Evolutionary conservation across 1,139 yeast genomes (phyloP).

Genomic region (Lodderomyces orthopsilosis): DNA sequence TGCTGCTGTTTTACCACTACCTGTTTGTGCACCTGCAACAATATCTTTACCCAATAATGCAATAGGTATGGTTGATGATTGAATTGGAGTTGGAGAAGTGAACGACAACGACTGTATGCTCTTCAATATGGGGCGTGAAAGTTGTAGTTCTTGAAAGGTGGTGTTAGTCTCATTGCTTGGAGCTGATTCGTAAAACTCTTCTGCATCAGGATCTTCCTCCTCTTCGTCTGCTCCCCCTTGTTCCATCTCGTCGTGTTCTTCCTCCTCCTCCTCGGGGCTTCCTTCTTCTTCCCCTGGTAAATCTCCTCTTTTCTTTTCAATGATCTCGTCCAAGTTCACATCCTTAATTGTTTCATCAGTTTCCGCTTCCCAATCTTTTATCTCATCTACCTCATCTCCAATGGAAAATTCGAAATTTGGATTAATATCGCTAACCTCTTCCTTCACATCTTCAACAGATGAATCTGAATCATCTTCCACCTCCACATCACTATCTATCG

Average conservation of each 20-base stretch:
- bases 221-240: conserved; percentile 22
- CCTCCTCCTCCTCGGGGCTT: conserved; percentile 21
- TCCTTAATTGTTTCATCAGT: conserved; percentile 39
- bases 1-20: conserved; percentile 99
- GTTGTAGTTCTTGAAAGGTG: conserved; percentile 65
- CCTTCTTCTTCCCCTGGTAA: conserved; percentile 33
- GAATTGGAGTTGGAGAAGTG: conserved; percentile 87
- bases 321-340: conserved; percentile 85
- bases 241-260: conserved; percentile 23
- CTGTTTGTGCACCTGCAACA: conserved; percentile 99
- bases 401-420: conserved; percentile 69
- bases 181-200: conserved; percentile 54
- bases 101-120: conserved; percentile 82
- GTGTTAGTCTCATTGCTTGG: conserved; percentile 46
- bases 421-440: conserved; percentile 46
- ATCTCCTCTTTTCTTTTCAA: conserved; percentile 70
- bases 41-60: conserved; percentile 90
- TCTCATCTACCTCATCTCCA: conserved; percentile 48
- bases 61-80: conserved; percentile 88
- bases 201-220: conserved; percentile 25
- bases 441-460: conserved; percentile 20
- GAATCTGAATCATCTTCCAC: conserved; percentile 2
- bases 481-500: conserved; percentile 49
- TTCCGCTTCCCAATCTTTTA: conserved; percentile 83
- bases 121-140: conserved; percentile 86